Conservation (phyloP, 257 asterid genomes). For the Fraxinus cuspidata region DNA sequence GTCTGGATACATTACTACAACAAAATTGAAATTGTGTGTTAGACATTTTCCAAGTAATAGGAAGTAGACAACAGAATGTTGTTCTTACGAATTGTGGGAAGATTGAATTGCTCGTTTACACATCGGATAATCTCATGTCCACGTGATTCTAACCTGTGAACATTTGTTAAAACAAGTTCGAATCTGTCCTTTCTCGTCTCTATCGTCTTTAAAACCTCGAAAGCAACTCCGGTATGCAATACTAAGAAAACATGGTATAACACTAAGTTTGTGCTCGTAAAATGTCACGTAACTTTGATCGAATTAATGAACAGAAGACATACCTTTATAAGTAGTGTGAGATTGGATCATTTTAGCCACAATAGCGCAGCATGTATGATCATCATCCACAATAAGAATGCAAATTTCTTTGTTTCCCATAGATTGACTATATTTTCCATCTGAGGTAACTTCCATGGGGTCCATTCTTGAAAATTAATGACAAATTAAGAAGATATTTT, state of each 20-base stretch:
- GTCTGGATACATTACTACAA: slow-evolving; percentile 55
- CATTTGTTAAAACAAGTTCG: slow-evolving; percentile 55
- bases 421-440: slow-evolving; percentile 28
- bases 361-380: slow-evolving; percentile 39
- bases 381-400: slow-evolving; percentile 49
- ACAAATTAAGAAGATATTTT: slow-evolving; percentile 6
- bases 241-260: slow-evolving; percentile 35
- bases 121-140: slow-evolving; percentile 35
- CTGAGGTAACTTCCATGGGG: slow-evolving; percentile 24
- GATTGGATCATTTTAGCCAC: slow-evolving; percentile 48
- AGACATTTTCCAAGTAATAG: too few species aligned
- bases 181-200: slow-evolving; percentile 40
- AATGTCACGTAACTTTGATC: background rate
- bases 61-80: background rate
- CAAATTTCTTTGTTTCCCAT: slow-evolving; percentile 46
- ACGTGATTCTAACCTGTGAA: slow-evolving; percentile 37
- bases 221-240: slow-evolving; percentile 46
- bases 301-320: background rate
- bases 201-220: slow-evolving; percentile 42
- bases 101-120: slow-evolving; percentile 34
- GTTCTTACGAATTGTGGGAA: slow-evolving; percentile 49
- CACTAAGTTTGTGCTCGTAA: background rate
- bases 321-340: slow-evolving; percentile 20
- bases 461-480: slow-evolving; percentile 31
- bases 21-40: background rate